Evolutionary conservation across 2,329 filamentous ascomycete genomes (phyloP), one percentile per base, ranked within the genome.

Genomic region (Sporothrix dimorphospora): DNA sequence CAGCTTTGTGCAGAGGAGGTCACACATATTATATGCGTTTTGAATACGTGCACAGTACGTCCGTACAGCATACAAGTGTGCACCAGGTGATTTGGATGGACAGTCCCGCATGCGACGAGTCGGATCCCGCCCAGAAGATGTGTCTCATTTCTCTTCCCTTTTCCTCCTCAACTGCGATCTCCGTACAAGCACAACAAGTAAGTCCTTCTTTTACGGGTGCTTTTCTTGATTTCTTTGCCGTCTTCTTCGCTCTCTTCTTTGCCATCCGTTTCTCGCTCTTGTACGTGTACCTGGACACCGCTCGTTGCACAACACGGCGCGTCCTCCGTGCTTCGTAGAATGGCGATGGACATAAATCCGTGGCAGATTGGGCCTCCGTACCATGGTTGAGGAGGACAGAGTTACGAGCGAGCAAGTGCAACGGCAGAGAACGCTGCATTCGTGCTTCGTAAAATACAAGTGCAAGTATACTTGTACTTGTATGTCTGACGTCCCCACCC

Each of bases 301-400:
- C 3, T 59, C 11, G 30, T 34, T 3, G 30, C 30, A 34, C 3
- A 34, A 34, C 6, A 34, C 6, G 30, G 30, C 30, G 30, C 30
- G 30, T 34, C 24, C 42, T 30, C 42, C 30, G 69, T 40, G 30
- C 2, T 53, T 30, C 30, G 27, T 45, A 45, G 47, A 57, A 51
- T 59, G 16, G 63, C 38, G 27, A 68, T 68, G 63, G 63, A 38
- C 70, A 71, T 59, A 40, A 68, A 69, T 72, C 24, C 11, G 65
- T 72, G 65, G 53, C 71, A 69, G 45, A 69, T 65, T 53, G 53
- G 45, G 53, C 21, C 12, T 45, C 49, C 51, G 55, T 47, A 51
- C 53, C 42, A 63, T 70, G 55, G 53, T 70, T 70, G 69, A 66
- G 6, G 38, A 27, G 19, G 3, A n/a, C 16, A 24, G 51, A 55